phyloP scores from a whole-genome alignment of 2,329 filamentous ascomycete genomes.

The Setomelanomma holmii region DNA sequence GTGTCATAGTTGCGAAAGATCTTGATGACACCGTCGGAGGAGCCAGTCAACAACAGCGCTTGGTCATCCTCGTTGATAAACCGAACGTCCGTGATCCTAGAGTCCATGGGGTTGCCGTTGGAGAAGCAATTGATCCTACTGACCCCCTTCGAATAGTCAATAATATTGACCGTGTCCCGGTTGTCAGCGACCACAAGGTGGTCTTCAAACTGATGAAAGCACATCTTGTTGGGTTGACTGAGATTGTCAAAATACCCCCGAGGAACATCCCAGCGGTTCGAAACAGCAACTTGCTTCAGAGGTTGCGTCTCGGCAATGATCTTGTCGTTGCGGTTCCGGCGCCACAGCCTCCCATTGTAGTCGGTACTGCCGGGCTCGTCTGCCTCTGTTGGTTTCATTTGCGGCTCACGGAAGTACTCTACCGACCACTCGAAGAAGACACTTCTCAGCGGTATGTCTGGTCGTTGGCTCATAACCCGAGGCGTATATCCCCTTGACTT shows the following conservation, averaged over 20 bases:
- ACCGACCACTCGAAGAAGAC: conserved; percentile 94
- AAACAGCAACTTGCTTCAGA: conserved; percentile 85
- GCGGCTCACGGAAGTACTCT: conserved; percentile 95
- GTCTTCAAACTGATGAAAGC: conserved; percentile 97
- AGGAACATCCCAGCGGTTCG: conserved; percentile 84
- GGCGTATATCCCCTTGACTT: conserved; percentile 77
- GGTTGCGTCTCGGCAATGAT: conserved; percentile 94
- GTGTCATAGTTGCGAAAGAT: conserved; percentile 93
- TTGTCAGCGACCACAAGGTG: conserved; percentile 94
- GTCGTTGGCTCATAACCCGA: conserved; percentile 64
- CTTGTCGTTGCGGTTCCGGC: conserved; percentile 87
- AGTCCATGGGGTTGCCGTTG: conserved; percentile 90
- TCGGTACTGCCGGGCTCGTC: conserved; percentile 96
- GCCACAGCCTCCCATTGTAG: conserved; percentile 94
- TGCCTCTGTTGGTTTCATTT: conserved; percentile 95
- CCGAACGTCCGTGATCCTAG: conserved; percentile 90
- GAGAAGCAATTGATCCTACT: conserved; percentile 89
- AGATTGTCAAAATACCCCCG: conserved; percentile 86
- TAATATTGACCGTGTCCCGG: conserved; percentile 84
- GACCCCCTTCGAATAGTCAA: conserved; percentile 69
- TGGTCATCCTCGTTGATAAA: conserved; percentile 99
- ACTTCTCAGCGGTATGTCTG: conserved; percentile 77
- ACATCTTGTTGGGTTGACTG: conserved; percentile 89
- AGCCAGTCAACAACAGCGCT: conserved; percentile 91
- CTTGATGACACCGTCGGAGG: conserved; percentile 91